Conservation (phyloP, 192 early-diverging fungal genomes). For the Coemansia sp. region DNA sequence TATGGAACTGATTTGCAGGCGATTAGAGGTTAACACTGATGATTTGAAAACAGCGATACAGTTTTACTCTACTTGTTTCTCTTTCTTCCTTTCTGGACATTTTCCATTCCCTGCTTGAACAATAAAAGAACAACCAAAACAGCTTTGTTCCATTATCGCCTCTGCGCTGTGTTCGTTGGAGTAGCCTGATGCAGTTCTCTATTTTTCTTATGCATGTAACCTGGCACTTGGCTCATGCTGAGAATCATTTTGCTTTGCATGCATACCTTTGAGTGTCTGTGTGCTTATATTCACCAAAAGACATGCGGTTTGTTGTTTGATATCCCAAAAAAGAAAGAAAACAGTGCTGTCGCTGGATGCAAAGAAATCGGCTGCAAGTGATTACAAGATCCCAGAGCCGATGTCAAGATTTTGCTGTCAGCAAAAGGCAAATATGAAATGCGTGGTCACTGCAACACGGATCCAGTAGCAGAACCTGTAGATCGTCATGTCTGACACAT, state of each 20-base stretch:
- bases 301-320: too few relatives aligned
- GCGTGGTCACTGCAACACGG: too few relatives aligned
- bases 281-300: too few relatives aligned
- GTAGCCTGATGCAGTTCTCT: neutral
- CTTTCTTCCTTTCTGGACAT: neutral
- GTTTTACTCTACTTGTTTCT: neutral
- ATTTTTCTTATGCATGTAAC: constrained; percentile 1
- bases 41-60: too few relatives aligned
- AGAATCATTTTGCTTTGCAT: neutral
- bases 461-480: neutral
- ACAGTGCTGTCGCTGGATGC: neutral
- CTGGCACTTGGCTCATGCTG: constrained; percentile 1
- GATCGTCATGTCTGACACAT: neutral
- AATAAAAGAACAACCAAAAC: neutral
- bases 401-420: neutral
- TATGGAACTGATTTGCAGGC: too few relatives aligned
- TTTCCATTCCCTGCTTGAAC: neutral
- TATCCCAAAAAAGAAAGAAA: neutral
- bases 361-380: neutral
- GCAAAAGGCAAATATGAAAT: neutral
- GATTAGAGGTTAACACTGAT: too few relatives aligned
- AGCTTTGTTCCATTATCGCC: neutral
- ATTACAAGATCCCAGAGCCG: neutral
- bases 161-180: too few relatives aligned
- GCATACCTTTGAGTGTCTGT: neutral